Evolutionary conservation across 495 filamentous ascomycete species (phyloP).

Genomic region (Filosporella fistucella): DNA sequence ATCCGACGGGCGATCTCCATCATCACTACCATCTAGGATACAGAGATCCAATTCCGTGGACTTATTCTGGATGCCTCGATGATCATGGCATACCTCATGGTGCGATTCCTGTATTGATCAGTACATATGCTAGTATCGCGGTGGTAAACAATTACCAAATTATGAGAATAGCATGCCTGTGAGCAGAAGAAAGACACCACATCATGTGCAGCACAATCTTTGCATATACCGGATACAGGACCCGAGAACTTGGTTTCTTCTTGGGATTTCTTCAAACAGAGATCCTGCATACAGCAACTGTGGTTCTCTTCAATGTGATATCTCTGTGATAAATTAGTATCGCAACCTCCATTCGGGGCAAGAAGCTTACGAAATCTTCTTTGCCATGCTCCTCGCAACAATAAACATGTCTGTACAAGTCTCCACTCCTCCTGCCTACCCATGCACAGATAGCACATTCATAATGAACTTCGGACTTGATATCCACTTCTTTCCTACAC

Average conservation of each 20-base stretch:
- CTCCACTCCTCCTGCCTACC: constrained; percentile 26
- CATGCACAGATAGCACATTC: constrained; percentile 36
- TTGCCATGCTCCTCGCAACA: constrained; percentile 39
- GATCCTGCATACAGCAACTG: constrained; percentile 14
- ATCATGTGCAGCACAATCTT: constrained; percentile 6
- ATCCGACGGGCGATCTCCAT: too few species aligned
- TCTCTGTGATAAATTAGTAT: constrained; percentile 5
- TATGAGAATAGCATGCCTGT: background rate
- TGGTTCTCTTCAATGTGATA: constrained; percentile 20
- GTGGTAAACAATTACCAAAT: background rate
- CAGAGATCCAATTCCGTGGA: too few species aligned
- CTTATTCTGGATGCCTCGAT: too few species aligned
- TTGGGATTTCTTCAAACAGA: constrained; percentile 16
- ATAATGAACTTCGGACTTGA: constrained; percentile 22
- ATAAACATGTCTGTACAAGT: constrained; percentile 29
- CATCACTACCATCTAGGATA: too few species aligned
- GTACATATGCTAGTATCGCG: background rate
- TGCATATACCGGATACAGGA: constrained; percentile 17
- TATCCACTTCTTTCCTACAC: constrained; percentile 27
- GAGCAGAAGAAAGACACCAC: constrained; percentile 1
- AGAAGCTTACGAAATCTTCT: constrained; percentile 35
- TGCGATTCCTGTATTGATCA: too few species aligned
- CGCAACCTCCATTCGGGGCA: background rate
- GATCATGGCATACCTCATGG: too few species aligned
- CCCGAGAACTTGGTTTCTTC: constrained; percentile 6